Evolutionary conservation across 2,329 filamentous ascomycete genomes (phyloP), one percentile per base, ranked within the genome.

Genomic region (Cladosporium sphaerospermum): DNA sequence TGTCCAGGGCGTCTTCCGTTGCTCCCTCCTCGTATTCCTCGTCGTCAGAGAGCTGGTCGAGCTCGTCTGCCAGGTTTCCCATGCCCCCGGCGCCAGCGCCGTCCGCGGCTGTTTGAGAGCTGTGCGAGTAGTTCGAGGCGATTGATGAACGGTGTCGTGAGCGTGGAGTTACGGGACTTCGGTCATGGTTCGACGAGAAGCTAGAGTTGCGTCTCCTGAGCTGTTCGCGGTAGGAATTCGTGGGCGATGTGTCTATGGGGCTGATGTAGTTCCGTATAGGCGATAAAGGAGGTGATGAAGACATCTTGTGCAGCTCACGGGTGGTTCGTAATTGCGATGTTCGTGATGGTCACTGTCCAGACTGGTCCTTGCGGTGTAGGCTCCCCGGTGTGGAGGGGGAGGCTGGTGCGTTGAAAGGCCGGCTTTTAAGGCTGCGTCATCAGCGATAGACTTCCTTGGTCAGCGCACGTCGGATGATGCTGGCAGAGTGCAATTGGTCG

Each of bases 1-100:
- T 53, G 32, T 62, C 53, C 16, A 51, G 48, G 31, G 40, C 48
- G 13, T 55, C 58, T 40, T 62, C 57, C 9, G 59, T 61, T 52
- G 52, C 55, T 33, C 61, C 62, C 44, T 65, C 63, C 18, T 62
- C 62, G 41, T 63, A 58, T 1, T 62, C 63, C 32, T 63, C 63
- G 7, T 67, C 65, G 43, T 67, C 63, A 44, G 63, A 63, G 32
- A 62, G 45, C 28, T 61, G 55, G 1, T 85, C 88, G 45, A 93
- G 74, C 69, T 93, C 88, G 69, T 92, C 88, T 1, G 88, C 88
- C 45, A 93, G 70, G 61, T 89, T 91, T 32, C 88, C 88, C 57
- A 89, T 74, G 8, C 85, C 84, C 44, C 71, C 73, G 47, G 65
- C 68, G 13, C 62, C 66, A 9, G 60, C 11, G 71, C 70, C 39